Base-by-base conservation (phyloP, 495 filamentous ascomycete genomes). In the Neurospora discreta region DNA sequence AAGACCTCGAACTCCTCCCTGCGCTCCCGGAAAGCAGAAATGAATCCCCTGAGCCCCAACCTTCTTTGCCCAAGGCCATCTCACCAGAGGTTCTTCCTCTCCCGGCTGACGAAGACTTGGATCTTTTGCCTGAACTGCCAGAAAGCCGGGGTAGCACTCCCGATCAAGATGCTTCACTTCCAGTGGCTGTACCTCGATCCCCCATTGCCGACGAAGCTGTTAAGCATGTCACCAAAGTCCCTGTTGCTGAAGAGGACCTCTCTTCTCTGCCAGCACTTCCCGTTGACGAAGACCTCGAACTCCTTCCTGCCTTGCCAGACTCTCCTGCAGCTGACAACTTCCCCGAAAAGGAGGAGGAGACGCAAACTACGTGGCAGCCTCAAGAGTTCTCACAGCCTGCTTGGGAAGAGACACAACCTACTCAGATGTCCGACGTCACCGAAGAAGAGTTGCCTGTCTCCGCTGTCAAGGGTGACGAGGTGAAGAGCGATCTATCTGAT, bases 71-170 rank as follows among this genome's bases (percentile, higher is more conserved):
- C 26, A 65, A 65, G 26, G 52, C 15, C 33, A 4, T 65, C 11
- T 33, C 26, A 0, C 18, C 70, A 7, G 41, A 43, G 30, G 1
- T 26, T 30, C 69, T 58, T 1, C 41, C 11, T 33, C 42, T 33
- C 0, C 30, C 26, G 3, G 5, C 46, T 39, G 41, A 60, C 15
- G 36, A 70, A 39, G 41, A 60, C 16, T 60, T 70, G 13, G 70
- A 71, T 15, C 36, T 20, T 18, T 9, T 70, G 23, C 71, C 71
- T 33, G 39, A 39, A 46, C 26, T 72, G 16, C 71, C 71, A 5
- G 69, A 68, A 4, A 71, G 72, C 26, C 52, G 26, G n/a, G 46
- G 52, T 26, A 67, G 52, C 11, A 69, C 70, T n/a, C 72, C 72
- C 10, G 26, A 42, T 15, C 40, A 40, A 16, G 46, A n/a, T 3